Percentiles rank a stretch among this genome's conserved stretches.
Conservation (phyloP, 495 filamentous ascomycete species). For the Penicillium riverlandense region DNA sequence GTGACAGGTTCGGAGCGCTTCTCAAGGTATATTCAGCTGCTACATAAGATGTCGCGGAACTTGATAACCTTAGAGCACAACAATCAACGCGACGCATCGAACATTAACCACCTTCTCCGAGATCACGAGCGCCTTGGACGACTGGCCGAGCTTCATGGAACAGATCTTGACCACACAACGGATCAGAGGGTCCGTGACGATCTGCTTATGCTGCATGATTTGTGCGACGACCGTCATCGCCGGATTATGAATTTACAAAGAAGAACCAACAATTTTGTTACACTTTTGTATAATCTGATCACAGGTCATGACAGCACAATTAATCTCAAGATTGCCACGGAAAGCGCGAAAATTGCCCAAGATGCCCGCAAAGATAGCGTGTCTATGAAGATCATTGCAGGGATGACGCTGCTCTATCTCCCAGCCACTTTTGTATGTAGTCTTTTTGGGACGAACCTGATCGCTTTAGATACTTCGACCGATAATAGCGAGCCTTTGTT, state of each 20-base stretch:
- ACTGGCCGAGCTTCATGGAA: slow-evolving; percentile 1
- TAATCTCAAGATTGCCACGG: slow-evolving; percentile 16
- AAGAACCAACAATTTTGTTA: slow-evolving; percentile 10
- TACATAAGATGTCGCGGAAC: slow-evolving; percentile 10
- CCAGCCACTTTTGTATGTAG: slow-evolving; percentile 26
- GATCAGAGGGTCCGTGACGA: slow-evolving; percentile 8
- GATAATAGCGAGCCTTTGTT: slow-evolving; percentile 2
- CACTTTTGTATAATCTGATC: slow-evolving; percentile 14
- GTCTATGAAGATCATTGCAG: slow-evolving; percentile 33
- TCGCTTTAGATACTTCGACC: slow-evolving; percentile 6
- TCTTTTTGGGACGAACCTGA: slow-evolving; percentile 13
- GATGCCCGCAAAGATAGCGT: slow-evolving; percentile 25
- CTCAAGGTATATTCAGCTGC: slow-evolving; percentile 8
- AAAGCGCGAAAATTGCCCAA: slow-evolving; percentile 18
- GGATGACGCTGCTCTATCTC: slow-evolving; percentile 30
- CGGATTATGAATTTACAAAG: slow-evolving; percentile 7
- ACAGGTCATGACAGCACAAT: slow-evolving; percentile 13
- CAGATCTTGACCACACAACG: not conserved
- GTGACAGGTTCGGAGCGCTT: slow-evolving; percentile 10
- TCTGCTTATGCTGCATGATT: slow-evolving; percentile 4
- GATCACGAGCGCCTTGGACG: slow-evolving; percentile 5
- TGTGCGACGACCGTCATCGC: slow-evolving; percentile 7
- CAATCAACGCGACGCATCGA: slow-evolving; percentile 6
- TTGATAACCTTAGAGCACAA: slow-evolving; percentile 12
- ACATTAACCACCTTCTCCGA: slow-evolving; percentile 6